These are phyloP conservation scores for Centrapalus pauciflorus DNA, from an alignment of 129 eudicot genomes.

Conservation along the genomic window DNA sequence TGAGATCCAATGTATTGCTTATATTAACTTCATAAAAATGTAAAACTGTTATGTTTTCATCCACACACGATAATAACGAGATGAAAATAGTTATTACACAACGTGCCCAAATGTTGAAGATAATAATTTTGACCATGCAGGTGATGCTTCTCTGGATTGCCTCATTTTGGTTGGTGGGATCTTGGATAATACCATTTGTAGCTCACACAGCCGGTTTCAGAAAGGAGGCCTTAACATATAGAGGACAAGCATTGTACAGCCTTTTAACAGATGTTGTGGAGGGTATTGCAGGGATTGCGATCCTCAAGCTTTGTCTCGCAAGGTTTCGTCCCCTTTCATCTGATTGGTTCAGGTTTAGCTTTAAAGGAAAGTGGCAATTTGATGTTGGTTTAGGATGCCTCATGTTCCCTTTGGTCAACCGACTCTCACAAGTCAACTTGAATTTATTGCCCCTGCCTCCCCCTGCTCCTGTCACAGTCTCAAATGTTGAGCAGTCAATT, in stretches of 20 bases:
- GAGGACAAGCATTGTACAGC: constrained; percentile 74
- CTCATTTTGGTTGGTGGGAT: constrained; percentile 70
- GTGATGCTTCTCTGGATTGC: constrained; percentile 68
- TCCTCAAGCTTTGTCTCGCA: constrained; percentile 53
- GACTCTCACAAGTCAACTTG: constrained; percentile 63
- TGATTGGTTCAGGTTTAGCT: constrained; percentile 54
- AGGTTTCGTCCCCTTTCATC: constrained; percentile 55
- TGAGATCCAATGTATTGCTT: not conserved
- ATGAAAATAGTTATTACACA: not conserved
- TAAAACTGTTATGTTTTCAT: not conserved
- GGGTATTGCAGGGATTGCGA: constrained; percentile 59
- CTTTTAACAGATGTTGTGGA: constrained; percentile 60
- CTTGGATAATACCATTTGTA: constrained; percentile 68
- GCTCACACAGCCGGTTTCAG: constrained; percentile 69
- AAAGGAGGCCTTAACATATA: constrained; percentile 51
- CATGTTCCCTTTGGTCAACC: constrained; percentile 66
- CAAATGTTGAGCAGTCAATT: constrained; percentile 65
- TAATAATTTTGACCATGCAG: constrained; percentile 26
- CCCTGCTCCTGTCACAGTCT: constrained; percentile 57
- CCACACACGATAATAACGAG: not conserved
- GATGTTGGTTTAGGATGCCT: constrained; percentile 64
- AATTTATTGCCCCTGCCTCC: constrained; percentile 50
- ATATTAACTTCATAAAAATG: not conserved
- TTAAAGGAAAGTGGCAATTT: constrained; percentile 50
- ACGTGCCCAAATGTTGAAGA: not conserved